These are phyloP conservation scores for Tetradesmus lagerheimii DNA, from an alignment of 139 green algal genomes.

Conservation along the genomic window DNA sequence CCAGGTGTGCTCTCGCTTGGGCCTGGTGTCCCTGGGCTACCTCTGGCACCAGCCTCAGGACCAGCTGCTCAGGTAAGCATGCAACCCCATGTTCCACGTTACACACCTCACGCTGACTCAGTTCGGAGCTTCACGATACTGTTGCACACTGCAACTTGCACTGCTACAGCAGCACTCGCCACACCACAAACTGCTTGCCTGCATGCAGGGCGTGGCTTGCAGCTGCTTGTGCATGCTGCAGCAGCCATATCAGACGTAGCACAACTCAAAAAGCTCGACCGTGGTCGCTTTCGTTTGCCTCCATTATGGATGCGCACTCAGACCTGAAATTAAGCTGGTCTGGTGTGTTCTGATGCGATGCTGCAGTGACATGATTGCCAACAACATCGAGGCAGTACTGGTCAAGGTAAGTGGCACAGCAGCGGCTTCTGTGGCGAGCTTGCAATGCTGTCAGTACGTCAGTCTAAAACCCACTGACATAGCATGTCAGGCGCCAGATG, in stretches of 20 bases:
- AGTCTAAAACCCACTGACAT: no score
- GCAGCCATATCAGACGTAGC: neutral
- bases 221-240: neutral
- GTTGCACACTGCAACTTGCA: no score
- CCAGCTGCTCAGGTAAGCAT: slow-evolving; percentile 71
- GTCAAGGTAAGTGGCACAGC: slow-evolving; percentile 72
- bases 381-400: slow-evolving; percentile 80
- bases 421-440: neutral
- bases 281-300: no score
- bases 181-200: neutral
- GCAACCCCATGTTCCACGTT: neutral
- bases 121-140: no score
- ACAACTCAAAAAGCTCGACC: no score
- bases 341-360: neutral
- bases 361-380: slow-evolving; percentile 74
- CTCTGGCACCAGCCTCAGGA: slow-evolving; percentile 94
- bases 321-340: neutral
- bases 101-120: no score
- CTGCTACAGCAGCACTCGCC: no score
- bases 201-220: neutral
- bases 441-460: no score
- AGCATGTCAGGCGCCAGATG: neutral
- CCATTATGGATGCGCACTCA: no score
- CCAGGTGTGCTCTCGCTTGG: slow-evolving; percentile 84
- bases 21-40: slow-evolving; percentile 90